These are phyloP conservation scores for Macrocybe sp. DNA, from an alignment of 1,284 basidiomycete species.

Conservation along the genomic window DNA sequence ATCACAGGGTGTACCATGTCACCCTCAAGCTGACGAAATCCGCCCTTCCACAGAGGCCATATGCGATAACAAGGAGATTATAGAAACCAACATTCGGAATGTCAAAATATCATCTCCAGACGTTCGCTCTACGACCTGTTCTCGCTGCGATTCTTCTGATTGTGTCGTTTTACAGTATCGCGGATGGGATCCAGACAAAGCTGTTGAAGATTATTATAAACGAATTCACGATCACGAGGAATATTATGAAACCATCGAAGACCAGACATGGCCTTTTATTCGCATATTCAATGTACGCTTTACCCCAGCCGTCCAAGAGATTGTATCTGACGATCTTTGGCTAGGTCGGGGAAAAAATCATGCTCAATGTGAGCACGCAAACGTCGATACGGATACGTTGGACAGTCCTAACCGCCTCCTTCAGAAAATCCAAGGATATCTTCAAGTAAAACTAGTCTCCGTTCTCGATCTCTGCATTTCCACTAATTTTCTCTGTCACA, in stretches of 20 bases:
- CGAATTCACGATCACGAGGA: constrained; percentile 89
- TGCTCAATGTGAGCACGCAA: constrained; percentile 67
- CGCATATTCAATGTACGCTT: constrained; percentile 85
- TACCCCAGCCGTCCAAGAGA: background rate
- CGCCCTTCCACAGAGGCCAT: constrained; percentile 56
- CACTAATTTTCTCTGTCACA: constrained; percentile 27
- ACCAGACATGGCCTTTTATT: constrained; percentile 88
- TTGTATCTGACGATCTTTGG: constrained; percentile 1
- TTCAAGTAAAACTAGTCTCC: constrained; percentile 47
- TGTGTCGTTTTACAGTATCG: constrained; percentile 61
- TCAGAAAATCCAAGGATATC: constrained; percentile 84
- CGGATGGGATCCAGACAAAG: constrained; percentile 88
- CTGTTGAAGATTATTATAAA: constrained; percentile 85
- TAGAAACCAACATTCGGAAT: constrained; percentile 90
- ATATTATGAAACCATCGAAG: constrained; percentile 85
- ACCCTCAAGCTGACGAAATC: background rate
- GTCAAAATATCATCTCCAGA: constrained; percentile 99
- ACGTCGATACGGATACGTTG: background rate
- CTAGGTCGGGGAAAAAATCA: constrained; percentile 89
- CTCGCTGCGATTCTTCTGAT: background rate
- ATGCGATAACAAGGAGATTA: constrained; percentile 88
- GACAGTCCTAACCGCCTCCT: background rate
- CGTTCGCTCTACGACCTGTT: constrained; percentile 41
- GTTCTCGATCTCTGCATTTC: no score
- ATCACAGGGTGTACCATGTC: background rate